phyloP scores from a whole-genome alignment of 139 green algal genomes.

The Spirogloea muscicola region DNA sequence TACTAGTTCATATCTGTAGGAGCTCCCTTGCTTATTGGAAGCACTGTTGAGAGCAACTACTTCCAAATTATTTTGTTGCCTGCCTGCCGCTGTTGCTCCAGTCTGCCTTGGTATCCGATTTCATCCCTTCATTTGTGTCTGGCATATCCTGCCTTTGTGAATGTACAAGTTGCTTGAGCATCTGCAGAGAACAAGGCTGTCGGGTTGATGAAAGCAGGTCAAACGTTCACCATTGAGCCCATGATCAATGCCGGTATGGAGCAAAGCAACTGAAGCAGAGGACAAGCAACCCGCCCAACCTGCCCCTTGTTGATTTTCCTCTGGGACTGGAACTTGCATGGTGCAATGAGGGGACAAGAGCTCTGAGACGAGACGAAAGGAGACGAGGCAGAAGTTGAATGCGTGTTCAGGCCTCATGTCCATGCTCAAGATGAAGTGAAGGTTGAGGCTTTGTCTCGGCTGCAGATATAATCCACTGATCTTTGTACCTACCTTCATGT shows the following conservation, averaged over 20 bases:
- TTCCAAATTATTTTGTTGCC: too few relatives aligned
- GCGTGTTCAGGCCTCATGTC: not conserved
- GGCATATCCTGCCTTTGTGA: too few relatives aligned
- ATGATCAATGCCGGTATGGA: constrained; percentile 92
- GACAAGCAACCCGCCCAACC: too few relatives aligned
- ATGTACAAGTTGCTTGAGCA: too few relatives aligned
- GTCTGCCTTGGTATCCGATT: too few relatives aligned
- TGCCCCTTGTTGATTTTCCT: too few relatives aligned
- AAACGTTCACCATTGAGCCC: constrained; percentile 95
- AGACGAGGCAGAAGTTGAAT: not conserved
- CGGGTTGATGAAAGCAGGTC: constrained; percentile 79
- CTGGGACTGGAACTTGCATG: not conserved
- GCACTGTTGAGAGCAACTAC: too few relatives aligned
- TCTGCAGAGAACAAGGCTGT: constrained; percentile 67
- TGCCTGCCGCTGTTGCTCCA: too few relatives aligned
- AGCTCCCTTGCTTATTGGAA: too few relatives aligned
- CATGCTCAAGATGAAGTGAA: not conserved
- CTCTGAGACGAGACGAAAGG: not conserved
- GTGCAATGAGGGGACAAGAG: not conserved
- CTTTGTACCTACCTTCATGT: not conserved
- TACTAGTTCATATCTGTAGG: too few relatives aligned
- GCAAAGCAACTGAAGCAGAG: too few relatives aligned
- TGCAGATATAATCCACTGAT: not conserved
- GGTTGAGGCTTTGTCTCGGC: not conserved
- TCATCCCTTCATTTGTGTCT: too few relatives aligned